Evolutionary conservation across 2,329 filamentous ascomycete genomes (phyloP).

Genomic region (Colletotrichum camelliae): DNA sequence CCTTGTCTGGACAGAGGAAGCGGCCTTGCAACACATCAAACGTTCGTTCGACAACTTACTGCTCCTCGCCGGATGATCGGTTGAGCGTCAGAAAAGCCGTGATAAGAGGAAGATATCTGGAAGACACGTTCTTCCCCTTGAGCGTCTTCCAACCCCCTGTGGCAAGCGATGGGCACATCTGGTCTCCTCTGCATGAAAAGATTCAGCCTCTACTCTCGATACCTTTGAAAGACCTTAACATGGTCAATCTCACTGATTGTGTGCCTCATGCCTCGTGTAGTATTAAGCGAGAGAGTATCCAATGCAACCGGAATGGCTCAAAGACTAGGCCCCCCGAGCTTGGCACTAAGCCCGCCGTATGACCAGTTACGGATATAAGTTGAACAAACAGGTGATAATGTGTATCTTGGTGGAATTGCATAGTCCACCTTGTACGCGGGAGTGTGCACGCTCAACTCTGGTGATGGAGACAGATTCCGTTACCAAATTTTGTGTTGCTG

Average conservation of each 20-base stretch:
- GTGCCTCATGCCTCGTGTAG: fast-evolving
- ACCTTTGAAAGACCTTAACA: background rate
- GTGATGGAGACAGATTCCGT: background rate
- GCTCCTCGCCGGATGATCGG: too few relatives aligned
- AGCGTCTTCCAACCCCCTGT: background rate
- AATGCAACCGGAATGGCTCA: background rate
- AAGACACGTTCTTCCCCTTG: background rate
- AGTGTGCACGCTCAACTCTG: background rate
- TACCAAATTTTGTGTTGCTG: background rate
- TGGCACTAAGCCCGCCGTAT: background rate
- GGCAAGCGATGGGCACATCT: fast-evolving
- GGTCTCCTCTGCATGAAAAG: background rate
- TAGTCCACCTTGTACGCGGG: background rate
- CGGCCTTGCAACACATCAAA: background rate
- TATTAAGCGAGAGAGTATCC: background rate
- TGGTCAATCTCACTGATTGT: background rate
- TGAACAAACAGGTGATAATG: background rate
- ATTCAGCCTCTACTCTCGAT: background rate
- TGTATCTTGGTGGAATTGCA: background rate
- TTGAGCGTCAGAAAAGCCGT: too few relatives aligned
- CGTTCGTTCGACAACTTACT: background rate
- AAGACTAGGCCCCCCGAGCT: background rate
- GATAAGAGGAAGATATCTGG: background rate
- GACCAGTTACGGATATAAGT: background rate
- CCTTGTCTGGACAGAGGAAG: background rate